A percentile compares a stretch with the other conserved stretches of the same genome.
phyloP scores from a whole-genome alignment of 1,284 basidiomycete species.

The Heterobasidion irregulare region DNA sequence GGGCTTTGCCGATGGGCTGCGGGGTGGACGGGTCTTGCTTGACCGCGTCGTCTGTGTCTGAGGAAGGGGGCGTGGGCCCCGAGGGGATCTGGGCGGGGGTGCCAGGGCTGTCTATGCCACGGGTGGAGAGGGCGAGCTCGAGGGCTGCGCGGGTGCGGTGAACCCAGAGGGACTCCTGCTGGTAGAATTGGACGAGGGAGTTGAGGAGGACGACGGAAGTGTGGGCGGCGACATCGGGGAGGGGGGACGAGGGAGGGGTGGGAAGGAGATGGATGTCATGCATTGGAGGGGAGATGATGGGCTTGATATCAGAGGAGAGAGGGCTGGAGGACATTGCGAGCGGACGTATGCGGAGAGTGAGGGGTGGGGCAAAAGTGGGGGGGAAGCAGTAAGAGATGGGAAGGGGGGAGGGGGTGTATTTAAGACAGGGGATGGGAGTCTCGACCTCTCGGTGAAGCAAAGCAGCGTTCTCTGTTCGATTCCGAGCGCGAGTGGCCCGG shows the following conservation, averaged over 20 bases:
- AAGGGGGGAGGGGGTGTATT: slow-evolving; percentile 13
- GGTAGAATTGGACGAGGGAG: slow-evolving; percentile 55
- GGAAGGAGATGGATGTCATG: slow-evolving; percentile 24
- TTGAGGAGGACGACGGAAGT: slow-evolving; percentile 50
- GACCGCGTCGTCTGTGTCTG: slow-evolving; percentile 13
- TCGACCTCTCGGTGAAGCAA: slow-evolving; percentile 13
- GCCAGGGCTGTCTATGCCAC: slow-evolving; percentile 21
- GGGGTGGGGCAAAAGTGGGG: slow-evolving; percentile 3
- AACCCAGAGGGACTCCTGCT: slow-evolving; percentile 62
- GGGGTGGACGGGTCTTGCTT: slow-evolving; percentile 19
- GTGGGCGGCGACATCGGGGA: slow-evolving; percentile 18
- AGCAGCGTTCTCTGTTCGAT: slow-evolving; percentile 8
- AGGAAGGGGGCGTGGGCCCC: slow-evolving; percentile 12
- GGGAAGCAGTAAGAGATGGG: slow-evolving; percentile 7
- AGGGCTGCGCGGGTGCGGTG: slow-evolving; percentile 32
- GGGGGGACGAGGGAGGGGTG: slow-evolving; percentile 38
- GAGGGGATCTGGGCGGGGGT: slow-evolving; percentile 14
- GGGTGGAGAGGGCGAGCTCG: slow-evolving; percentile 21
- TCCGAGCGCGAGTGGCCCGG: background rate
- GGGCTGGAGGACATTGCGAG: slow-evolving; percentile 15
- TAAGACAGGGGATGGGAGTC: slow-evolving; percentile 18
- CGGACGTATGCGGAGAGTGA: background rate
- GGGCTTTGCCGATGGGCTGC: slow-evolving; percentile 13
- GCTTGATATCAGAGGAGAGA: slow-evolving; percentile 6
- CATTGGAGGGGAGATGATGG: slow-evolving; percentile 9